Evolutionary conservation across 306 rosid species (phyloP).

Genomic region (Vachellia collinsii): DNA sequence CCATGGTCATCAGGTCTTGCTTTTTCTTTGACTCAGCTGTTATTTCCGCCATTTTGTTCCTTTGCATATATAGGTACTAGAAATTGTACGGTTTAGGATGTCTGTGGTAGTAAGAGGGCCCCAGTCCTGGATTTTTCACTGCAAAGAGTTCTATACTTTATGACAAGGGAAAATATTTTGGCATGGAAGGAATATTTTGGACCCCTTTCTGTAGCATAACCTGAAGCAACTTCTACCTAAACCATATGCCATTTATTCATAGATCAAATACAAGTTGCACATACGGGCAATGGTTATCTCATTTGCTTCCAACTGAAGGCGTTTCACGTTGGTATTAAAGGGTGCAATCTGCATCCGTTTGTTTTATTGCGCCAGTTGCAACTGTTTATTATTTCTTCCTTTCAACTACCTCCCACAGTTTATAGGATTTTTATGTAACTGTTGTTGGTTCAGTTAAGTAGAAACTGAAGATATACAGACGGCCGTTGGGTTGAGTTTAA

Average conservation of each 20-base stretch:
- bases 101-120: conserved; percentile 15
- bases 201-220: conserved; percentile 21
- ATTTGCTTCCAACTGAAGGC: background rate
- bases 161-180: background rate
- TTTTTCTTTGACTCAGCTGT: background rate
- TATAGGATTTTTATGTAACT: conserved; percentile 3
- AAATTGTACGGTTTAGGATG: conserved; percentile 6
- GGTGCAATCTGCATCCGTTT: background rate
- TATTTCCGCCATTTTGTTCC: background rate
- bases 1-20: conserved; percentile 94
- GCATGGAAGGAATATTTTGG: background rate
- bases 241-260: conserved; percentile 4
- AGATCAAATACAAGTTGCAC: conserved; percentile 5
- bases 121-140: background rate
- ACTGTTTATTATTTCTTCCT: background rate
- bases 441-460: conserved; percentile 1
- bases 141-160: background rate
- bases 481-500: background rate
- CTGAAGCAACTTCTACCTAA: conserved; percentile 14
- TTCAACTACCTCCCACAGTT: conserved; percentile 16
- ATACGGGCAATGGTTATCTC: background rate
- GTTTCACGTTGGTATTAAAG: conserved; percentile 5
- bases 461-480: background rate
- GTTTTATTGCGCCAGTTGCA: conserved; percentile 8
- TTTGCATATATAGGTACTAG: background rate